Conservation (phyloP, 1,284 basidiomycete species). For the Ceratobasidium sp. region DNA sequence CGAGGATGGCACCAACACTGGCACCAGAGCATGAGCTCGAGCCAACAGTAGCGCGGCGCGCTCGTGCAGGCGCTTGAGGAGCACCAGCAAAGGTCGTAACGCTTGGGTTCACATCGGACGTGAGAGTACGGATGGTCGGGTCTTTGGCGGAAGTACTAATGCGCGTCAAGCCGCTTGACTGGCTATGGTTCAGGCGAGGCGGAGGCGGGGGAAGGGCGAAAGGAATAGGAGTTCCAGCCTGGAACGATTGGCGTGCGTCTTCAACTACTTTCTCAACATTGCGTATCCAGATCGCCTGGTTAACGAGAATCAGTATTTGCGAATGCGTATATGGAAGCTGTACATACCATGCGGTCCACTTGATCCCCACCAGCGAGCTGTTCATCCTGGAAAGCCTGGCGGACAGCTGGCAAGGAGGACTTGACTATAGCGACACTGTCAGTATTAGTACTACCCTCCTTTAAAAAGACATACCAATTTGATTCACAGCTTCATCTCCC, state of each 20-base stretch:
- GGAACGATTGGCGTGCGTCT: constrained; percentile 45
- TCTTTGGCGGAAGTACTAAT: constrained; percentile 39
- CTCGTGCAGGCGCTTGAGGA: constrained; percentile 12
- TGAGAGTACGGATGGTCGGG: constrained; percentile 35
- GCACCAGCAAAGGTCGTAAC: constrained; percentile 37
- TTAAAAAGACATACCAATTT: constrained; percentile 67
- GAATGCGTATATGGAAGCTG: neutral
- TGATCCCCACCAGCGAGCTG: constrained; percentile 1
- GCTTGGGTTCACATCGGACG: constrained; percentile 28
- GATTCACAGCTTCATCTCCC: constrained; percentile 76
- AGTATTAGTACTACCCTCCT: neutral
- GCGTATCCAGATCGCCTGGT: constrained; percentile 39
- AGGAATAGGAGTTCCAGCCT: constrained; percentile 34
- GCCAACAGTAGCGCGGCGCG: constrained; percentile 30
- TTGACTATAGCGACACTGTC: constrained; percentile 1
- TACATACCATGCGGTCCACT: constrained; percentile 23
- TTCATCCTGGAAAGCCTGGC: constrained; percentile 22
- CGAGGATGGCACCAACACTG: neutral
- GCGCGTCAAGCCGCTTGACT: constrained; percentile 27
- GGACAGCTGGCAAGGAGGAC: constrained; percentile 21
- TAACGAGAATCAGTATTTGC: neutral
- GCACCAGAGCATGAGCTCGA: constrained; percentile 7
- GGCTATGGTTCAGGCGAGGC: constrained; percentile 38
- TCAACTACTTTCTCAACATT: constrained; percentile 43
- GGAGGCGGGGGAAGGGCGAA: constrained; percentile 42